A percentile compares a stretch with the other conserved stretches of the same genome.
Conservation (phyloP, 2,329 filamentous ascomycete genomes). For the Epichloe elymi region DNA sequence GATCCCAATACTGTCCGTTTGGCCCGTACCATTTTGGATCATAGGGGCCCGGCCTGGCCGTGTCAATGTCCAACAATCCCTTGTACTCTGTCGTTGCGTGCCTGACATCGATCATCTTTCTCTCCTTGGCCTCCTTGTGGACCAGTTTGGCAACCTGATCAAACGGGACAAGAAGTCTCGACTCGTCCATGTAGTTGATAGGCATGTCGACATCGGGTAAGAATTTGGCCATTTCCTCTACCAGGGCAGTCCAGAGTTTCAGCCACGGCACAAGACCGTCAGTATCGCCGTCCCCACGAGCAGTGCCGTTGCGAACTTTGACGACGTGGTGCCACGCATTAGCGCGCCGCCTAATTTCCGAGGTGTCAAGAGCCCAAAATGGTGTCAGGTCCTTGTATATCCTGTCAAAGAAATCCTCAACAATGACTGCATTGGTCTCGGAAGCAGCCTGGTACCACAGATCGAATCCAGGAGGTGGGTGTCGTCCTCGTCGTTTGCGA, state of each 20-base stretch:
- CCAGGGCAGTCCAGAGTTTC: slow-evolving; percentile 33
- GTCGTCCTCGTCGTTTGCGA: slow-evolving; percentile 40
- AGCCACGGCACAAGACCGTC: slow-evolving; percentile 30
- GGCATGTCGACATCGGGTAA: slow-evolving; percentile 55
- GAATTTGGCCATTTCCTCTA: slow-evolving; percentile 36
- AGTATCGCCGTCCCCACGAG: slow-evolving; percentile 25
- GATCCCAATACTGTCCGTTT: slow-evolving; percentile 44
- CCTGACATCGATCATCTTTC: slow-evolving; percentile 28
- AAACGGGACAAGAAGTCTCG: slow-evolving; percentile 46
- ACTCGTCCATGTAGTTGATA: slow-evolving; percentile 52
- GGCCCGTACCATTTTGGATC: slow-evolving; percentile 34
- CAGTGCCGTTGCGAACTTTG: slow-evolving; percentile 32
- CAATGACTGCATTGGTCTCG: slow-evolving; percentile 37
- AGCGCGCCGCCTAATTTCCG: slow-evolving; percentile 25
- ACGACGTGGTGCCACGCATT: slow-evolving; percentile 32
- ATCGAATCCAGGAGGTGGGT: slow-evolving; percentile 52
- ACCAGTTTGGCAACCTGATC: slow-evolving; percentile 40
- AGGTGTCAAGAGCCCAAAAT: slow-evolving; percentile 42
- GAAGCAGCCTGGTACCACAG: slow-evolving; percentile 43
- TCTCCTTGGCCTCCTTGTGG: slow-evolving; percentile 29
- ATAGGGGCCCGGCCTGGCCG: slow-evolving; percentile 20
- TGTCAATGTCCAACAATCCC: slow-evolving; percentile 25
- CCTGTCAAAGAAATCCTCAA: slow-evolving; percentile 52
- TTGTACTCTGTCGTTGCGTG: slow-evolving; percentile 31
- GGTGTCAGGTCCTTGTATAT: slow-evolving; percentile 50